Conservation (phyloP, 371 early-diverging fungal genomes). For the Cokeromyces recurvatus region DNA sequence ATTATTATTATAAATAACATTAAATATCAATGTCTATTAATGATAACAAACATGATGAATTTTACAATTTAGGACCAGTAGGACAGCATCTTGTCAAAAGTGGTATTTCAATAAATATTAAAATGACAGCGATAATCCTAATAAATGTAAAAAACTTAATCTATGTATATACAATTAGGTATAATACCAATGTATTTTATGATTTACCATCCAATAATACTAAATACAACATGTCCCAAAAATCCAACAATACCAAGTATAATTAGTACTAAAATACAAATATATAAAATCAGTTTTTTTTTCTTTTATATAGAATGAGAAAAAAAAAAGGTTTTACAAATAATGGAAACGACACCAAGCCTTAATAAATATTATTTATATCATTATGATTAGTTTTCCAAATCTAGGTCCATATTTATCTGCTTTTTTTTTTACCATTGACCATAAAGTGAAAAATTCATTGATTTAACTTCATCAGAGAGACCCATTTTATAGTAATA, state of each 20-base stretch:
- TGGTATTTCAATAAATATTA: conserved; percentile 22
- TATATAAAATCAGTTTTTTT: no score
- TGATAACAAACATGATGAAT: background rate
- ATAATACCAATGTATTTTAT: background rate
- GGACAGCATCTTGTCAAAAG: conserved; percentile 21
- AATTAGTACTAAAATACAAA: conserved; percentile 28
- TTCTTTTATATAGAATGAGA: no score
- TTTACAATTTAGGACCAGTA: conserved; percentile 28
- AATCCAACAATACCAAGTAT: conserved; percentile 40
- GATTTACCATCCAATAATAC: conserved; percentile 44
- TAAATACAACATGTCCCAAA: conserved; percentile 27
- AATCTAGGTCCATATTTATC: no score
- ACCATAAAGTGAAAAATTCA: conserved; percentile 44
- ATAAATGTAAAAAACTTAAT: no score
- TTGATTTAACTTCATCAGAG: conserved; percentile 39
- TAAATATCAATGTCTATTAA: no score
- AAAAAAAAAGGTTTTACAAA: no score
- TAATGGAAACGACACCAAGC: conserved; percentile 39
- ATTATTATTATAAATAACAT: background rate
- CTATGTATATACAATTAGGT: no score
- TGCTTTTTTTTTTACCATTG: no score
- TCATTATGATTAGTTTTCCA: background rate
- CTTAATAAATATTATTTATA: conserved; percentile 4
- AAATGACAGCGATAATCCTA: conserved; percentile 27
- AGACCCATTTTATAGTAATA: conserved; percentile 26